Conservation (phyloP, 2,329 filamentous ascomycete species). For the Fusarium agapanthi region DNA sequence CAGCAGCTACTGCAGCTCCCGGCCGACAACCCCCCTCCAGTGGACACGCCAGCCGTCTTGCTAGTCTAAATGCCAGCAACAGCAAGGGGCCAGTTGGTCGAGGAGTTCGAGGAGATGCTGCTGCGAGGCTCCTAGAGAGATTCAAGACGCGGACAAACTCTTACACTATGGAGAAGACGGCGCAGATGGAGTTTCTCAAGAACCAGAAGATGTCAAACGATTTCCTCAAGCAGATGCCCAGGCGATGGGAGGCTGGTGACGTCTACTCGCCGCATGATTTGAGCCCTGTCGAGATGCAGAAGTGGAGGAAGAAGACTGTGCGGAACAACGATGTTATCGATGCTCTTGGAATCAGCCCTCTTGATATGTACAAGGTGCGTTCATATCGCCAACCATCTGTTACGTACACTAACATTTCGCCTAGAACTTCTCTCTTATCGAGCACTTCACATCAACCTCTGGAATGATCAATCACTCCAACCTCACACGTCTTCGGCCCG, state of each 20-base stretch:
- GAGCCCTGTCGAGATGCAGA: conserved; percentile 77
- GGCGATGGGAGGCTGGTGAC: conserved; percentile 80
- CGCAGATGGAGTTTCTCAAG: conserved; percentile 50
- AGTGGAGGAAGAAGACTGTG: conserved; percentile 73
- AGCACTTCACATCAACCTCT: conserved; percentile 85
- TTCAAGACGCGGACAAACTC: conserved; percentile 34
- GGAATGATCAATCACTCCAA: conserved; percentile 83
- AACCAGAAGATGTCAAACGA: conserved; percentile 56
- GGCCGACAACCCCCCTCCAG: conserved; percentile 10
- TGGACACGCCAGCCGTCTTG: conserved; percentile 31
- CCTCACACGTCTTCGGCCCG: conserved; percentile 81
- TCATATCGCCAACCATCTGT: not conserved
- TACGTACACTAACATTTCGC: not conserved
- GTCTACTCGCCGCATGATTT: conserved; percentile 92
- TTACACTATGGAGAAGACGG: conserved; percentile 42
- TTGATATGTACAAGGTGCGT: conserved; percentile 85
- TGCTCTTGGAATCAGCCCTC: conserved; percentile 78
- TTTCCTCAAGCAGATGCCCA: conserved; percentile 70
- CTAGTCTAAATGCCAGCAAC: conserved; percentile 36
- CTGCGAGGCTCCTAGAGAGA: conserved; percentile 42
- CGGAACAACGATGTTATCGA: conserved; percentile 79
- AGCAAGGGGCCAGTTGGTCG: not conserved
- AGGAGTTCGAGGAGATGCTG: conserved; percentile 40
- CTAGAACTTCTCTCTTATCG: conserved; percentile 92
- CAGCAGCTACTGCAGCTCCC: conserved; percentile 38